These are phyloP conservation scores for Petunia axillaris DNA, from an alignment of 257 asterid species.

Conservation along the genomic window DNA sequence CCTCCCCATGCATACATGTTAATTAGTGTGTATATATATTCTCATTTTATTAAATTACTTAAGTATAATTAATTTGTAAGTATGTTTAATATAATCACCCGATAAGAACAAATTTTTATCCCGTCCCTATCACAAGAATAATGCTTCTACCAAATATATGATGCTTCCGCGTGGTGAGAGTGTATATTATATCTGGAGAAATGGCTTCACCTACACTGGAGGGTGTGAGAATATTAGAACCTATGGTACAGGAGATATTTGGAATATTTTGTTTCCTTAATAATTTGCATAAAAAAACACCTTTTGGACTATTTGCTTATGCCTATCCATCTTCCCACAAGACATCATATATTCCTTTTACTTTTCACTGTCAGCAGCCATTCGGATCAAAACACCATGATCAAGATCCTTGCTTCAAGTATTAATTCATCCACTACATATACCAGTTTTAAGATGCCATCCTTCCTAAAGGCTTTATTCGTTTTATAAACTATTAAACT, in stretches of 20 bases:
- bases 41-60: too few species aligned
- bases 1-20: too few species aligned
- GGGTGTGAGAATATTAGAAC: background rate
- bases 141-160: too few species aligned
- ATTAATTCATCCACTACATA: background rate
- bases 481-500: slow-evolving; percentile 13
- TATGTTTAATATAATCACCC: too few species aligned
- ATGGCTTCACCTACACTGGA: too few species aligned
- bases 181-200: too few species aligned
- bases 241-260: background rate
- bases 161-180: too few species aligned
- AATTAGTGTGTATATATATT: too few species aligned
- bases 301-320: slow-evolving; percentile 24
- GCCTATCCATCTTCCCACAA: slow-evolving; percentile 35
- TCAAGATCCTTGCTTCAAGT: slow-evolving; percentile 33
- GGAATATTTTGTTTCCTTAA: slow-evolving; percentile 6
- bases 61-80: too few species aligned
- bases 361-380: slow-evolving; percentile 46
- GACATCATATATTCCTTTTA: slow-evolving; percentile 38
- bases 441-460: slow-evolving; percentile 41
- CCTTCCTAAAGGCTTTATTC: slow-evolving; percentile 37
- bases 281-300: slow-evolving; percentile 18
- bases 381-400: slow-evolving; percentile 24
- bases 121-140: too few species aligned
- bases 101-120: too few species aligned